A percentile compares a stretch with the other conserved stretches of the same genome.
Evolutionary conservation across 2,329 filamentous ascomycete genomes (phyloP).

Genomic region (Verticillium dahliae): DNA sequence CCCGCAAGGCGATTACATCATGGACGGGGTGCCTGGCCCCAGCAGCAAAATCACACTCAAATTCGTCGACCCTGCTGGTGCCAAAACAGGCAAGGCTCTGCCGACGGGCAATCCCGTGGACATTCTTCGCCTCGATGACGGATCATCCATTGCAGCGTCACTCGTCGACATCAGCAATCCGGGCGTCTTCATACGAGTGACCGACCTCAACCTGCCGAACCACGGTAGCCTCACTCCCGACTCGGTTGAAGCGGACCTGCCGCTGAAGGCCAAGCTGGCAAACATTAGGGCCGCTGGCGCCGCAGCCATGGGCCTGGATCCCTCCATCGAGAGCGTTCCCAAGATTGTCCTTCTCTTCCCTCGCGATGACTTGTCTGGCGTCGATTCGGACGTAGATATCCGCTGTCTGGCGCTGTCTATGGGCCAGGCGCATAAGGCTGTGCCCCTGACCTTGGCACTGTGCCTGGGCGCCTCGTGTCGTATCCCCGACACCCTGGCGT

Average conservation of each 20-base stretch:
- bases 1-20: slow-evolving; percentile 24
- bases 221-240: slow-evolving; percentile 14
- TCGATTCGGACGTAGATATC: slow-evolving; percentile 26
- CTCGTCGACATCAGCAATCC: slow-evolving; percentile 35
- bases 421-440: slow-evolving; percentile 36
- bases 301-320: slow-evolving; percentile 31
- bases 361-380: slow-evolving; percentile 3
- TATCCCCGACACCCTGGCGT: slow-evolving; percentile 30
- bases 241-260: slow-evolving; percentile 21
- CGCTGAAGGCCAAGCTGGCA: slow-evolving; percentile 25
- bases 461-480: slow-evolving; percentile 31
- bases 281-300: slow-evolving; percentile 28
- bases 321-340: slow-evolving; percentile 29
- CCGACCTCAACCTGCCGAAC: slow-evolving; percentile 20
- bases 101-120: slow-evolving; percentile 31
- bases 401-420: slow-evolving; percentile 39
- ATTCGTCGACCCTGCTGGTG: slow-evolving; percentile 31
- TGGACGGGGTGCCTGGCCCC: slow-evolving; percentile 32
- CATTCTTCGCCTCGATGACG: slow-evolving; percentile 18
- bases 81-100: slow-evolving; percentile 30
- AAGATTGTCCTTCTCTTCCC: slow-evolving; percentile 38
- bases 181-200: slow-evolving; percentile 29
- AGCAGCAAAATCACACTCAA: slow-evolving; percentile 26
- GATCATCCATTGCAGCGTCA: slow-evolving; percentile 22
- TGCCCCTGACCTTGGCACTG: slow-evolving; percentile 32